Evolutionary conservation across 225 moss, liverwort and hornwort genomes (phyloP).

Genomic region (Sphagnum tenellum): DNA sequence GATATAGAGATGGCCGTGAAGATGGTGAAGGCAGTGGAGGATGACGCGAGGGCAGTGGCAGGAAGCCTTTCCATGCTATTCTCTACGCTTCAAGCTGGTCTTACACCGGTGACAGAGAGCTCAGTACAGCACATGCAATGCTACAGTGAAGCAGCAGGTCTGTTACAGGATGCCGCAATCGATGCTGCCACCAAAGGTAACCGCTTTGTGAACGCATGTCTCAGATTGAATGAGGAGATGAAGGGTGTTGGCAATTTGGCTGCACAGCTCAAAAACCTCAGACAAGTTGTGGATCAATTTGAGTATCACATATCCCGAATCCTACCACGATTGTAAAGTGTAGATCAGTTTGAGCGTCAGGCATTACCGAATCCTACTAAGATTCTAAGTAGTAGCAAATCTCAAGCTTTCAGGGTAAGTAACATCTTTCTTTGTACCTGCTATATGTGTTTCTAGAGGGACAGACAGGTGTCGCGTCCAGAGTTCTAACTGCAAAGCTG

Average conservation of each 20-base stretch:
- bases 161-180: slow-evolving; percentile 77
- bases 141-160: slow-evolving; percentile 74
- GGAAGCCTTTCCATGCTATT: slow-evolving; percentile 29
- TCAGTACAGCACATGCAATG: slow-evolving; percentile 80
- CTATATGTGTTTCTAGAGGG: too few species aligned
- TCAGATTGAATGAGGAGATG: slow-evolving; percentile 96
- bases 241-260: slow-evolving; percentile 60
- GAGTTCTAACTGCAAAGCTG: too few species aligned
- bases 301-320: slow-evolving; percentile 73
- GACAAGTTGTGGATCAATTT: slow-evolving; percentile 72
- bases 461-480: too few species aligned
- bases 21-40: slow-evolving; percentile 59
- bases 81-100: slow-evolving; percentile 40
- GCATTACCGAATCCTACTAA: slow-evolving; percentile 7
- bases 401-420: too few species aligned
- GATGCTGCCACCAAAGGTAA: slow-evolving; percentile 85
- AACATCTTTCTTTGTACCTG: too few species aligned
- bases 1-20: slow-evolving; percentile 43
- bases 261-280: slow-evolving; percentile 64
- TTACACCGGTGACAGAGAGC: slow-evolving; percentile 75
- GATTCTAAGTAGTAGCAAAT: too few species aligned
- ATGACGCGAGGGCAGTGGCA: slow-evolving; percentile 40
- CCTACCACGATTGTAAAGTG: slow-evolving; percentile 46
- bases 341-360: slow-evolving; percentile 87
- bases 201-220: slow-evolving; percentile 78